phyloP scores from a whole-genome alignment of 2,329 filamentous ascomycete genomes.

The Verticillium isaacii region DNA sequence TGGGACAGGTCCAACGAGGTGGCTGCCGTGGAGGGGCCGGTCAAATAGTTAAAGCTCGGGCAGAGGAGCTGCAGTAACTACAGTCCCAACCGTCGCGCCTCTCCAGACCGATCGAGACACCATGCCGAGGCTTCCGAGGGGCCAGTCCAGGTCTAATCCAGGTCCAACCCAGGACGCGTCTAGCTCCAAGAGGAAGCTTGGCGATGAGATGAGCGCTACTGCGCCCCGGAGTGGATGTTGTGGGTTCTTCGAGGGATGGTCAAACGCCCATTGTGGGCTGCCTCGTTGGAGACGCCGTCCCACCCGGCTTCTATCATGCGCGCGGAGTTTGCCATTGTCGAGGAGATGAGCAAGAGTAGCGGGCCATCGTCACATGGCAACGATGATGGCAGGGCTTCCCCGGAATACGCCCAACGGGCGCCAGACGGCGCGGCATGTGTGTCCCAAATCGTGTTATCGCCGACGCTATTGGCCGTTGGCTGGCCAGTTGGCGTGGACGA shows the following conservation, averaged over 20 bases:
- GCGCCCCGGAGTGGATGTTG: background rate
- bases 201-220: background rate
- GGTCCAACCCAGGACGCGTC: background rate
- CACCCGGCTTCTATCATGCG: background rate
- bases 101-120: background rate
- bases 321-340: background rate
- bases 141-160: background rate
- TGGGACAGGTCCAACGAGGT: background rate
- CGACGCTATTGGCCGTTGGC: background rate
- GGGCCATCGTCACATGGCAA: background rate
- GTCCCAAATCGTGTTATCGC: background rate
- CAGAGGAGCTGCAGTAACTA: background rate
- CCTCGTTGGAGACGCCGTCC: background rate
- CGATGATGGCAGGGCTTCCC: background rate
- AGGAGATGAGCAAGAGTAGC: background rate
- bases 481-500: background rate
- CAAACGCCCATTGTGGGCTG: background rate
- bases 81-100: background rate
- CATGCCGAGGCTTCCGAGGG: background rate
- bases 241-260: background rate
- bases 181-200: background rate
- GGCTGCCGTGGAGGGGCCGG: background rate
- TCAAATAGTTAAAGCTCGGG: background rate
- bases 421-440: background rate
- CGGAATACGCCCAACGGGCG: background rate